These are phyloP conservation scores for Phalaenopsis aphrodite DNA, from an alignment of 106 monocot genomes.

Conservation along the genomic window DNA sequence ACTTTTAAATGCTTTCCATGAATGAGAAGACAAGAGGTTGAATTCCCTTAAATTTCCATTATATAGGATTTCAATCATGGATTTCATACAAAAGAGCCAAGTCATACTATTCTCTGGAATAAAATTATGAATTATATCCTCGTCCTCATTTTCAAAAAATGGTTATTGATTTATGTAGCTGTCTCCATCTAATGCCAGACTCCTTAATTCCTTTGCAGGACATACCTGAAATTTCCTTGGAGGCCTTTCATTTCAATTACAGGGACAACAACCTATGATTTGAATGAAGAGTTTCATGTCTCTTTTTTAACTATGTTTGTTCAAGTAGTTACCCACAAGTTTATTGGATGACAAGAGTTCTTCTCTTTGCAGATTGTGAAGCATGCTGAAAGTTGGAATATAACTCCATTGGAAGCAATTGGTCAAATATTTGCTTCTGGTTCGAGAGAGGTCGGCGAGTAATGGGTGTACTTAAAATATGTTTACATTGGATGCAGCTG, in stretches of 20 bases:
- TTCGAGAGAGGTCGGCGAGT: constrained; percentile 10
- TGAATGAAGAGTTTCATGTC: constrained; percentile 48
- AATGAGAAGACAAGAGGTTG: too few relatives aligned
- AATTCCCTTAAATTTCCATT: too few relatives aligned
- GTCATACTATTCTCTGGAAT: too few relatives aligned
- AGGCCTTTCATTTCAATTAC: constrained; percentile 61
- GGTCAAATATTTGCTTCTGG: constrained; percentile 49
- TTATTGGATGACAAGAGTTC: background rate
- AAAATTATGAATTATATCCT: too few relatives aligned
- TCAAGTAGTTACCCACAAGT: background rate
- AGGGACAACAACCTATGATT: constrained; percentile 55
- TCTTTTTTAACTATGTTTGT: background rate
- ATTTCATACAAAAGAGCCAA: too few relatives aligned
- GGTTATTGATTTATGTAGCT: too few relatives aligned
- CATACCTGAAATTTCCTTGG: constrained; percentile 77
- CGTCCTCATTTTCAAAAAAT: too few relatives aligned
- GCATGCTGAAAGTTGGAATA: constrained; percentile 71
- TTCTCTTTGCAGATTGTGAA: constrained; percentile 41
- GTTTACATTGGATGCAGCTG: too few relatives aligned
- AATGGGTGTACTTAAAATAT: background rate
- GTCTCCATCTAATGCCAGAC: background rate
- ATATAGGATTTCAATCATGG: too few relatives aligned
- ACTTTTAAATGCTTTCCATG: too few relatives aligned
- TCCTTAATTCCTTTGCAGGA: constrained; percentile 30
- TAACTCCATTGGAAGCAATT: constrained; percentile 77